Evolutionary conservation across 177 flowering plant species (phyloP).

Genomic region (Tripterygium wilfordii): DNA sequence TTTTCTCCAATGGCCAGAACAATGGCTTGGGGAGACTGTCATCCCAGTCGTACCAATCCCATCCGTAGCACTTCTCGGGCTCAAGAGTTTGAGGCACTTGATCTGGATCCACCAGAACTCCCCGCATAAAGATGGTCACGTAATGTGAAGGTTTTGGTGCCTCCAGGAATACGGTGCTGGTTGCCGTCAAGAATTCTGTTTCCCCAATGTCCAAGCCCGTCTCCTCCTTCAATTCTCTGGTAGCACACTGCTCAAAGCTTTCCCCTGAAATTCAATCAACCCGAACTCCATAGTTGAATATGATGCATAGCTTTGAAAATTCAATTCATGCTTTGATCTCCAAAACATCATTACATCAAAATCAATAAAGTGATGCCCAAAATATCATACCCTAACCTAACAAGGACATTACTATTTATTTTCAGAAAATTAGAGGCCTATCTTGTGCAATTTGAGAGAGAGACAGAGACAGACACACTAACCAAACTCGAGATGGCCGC

Average conservation of each 20-base stretch:
- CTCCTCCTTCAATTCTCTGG: conserved; percentile 80
- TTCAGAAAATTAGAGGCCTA: neutral
- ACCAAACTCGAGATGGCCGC: too few relatives aligned
- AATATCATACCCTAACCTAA: too few relatives aligned
- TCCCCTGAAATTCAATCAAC: conserved; percentile 48
- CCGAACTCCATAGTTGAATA: too few relatives aligned
- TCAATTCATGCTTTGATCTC: too few relatives aligned
- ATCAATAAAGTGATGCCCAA: too few relatives aligned
- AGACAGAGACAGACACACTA: too few relatives aligned
- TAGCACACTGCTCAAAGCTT: conserved; percentile 81
- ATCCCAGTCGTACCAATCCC: conserved; percentile 88
- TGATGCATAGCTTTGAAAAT: too few relatives aligned
- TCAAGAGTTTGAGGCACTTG: conserved; percentile 54
- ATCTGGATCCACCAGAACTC: conserved; percentile 24
- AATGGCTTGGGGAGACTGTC: conserved; percentile 66
- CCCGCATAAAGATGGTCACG: conserved; percentile 43
- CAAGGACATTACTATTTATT: too few relatives aligned
- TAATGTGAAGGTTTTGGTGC: conserved; percentile 51
- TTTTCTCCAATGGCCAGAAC: conserved; percentile 41
- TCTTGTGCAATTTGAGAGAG: too few relatives aligned
- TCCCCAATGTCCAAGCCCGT: conserved; percentile 59
- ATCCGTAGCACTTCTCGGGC: conserved; percentile 76
- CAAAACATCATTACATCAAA: too few relatives aligned
- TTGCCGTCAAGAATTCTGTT: conserved; percentile 50
- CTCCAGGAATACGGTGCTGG: conserved; percentile 43